phyloP scores from a whole-genome alignment of 352 stramenopile species.

The Globisporangium camurandrum region DNA sequence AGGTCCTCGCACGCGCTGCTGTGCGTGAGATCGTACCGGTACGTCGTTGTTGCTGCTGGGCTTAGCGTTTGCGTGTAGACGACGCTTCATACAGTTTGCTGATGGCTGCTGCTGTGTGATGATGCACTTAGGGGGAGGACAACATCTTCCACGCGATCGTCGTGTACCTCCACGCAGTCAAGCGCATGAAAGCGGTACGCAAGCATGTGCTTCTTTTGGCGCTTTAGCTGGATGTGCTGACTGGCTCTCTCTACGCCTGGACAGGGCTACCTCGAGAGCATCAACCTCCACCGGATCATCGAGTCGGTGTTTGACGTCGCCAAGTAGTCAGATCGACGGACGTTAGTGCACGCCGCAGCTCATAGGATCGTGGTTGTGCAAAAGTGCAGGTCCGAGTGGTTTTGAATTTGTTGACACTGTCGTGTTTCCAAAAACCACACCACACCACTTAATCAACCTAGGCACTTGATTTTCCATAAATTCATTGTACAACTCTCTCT shows the following conservation, averaged over 20 bases:
- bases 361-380: no score
- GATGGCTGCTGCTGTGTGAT: background rate
- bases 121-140: conserved; percentile 54
- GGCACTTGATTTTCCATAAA: no score
- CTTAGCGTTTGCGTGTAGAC: no score
- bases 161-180: conserved; percentile 77
- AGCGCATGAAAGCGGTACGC: conserved; percentile 80
- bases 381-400: no score
- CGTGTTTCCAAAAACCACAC: no score
- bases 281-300: conserved; percentile 82
- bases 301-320: conserved; percentile 80
- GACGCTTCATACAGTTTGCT: no score
- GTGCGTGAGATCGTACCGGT: conserved; percentile 82
- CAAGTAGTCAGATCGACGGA: conserved; percentile 38
- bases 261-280: conserved; percentile 80
- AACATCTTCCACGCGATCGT: conserved; percentile 82
- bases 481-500: no score
- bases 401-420: no score
- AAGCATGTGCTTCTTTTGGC: background rate
- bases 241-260: background rate
- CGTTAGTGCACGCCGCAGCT: no score
- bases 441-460: no score
- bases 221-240: background rate
- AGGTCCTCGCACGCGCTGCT: conserved; percentile 62
- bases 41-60: conserved; percentile 6